Conservation (phyloP, 805 yeast genomes). For the Starmerella apis region DNA sequence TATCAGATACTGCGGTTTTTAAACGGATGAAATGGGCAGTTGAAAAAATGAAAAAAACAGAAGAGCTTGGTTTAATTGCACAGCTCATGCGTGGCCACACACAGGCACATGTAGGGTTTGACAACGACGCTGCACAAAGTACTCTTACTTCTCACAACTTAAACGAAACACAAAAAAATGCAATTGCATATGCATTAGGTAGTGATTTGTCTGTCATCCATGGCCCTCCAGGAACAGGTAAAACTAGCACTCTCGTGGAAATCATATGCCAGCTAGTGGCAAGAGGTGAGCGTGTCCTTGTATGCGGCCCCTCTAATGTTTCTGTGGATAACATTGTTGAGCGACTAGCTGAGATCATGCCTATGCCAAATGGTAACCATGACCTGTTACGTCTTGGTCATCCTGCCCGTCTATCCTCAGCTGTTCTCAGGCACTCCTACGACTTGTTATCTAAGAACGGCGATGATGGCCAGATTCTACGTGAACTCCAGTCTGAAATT, state of each 20-base stretch:
- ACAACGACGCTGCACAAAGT: neutral
- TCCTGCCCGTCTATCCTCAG: slow-evolving; percentile 69
- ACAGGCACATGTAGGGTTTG: neutral
- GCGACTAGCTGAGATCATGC: slow-evolving; percentile 51
- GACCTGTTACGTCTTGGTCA: slow-evolving; percentile 79
- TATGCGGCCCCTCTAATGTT: slow-evolving; percentile 90
- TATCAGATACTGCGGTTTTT: slow-evolving; percentile 37
- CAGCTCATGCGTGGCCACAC: slow-evolving; percentile 9
- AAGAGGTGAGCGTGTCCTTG: slow-evolving; percentile 50
- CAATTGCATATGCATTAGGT: slow-evolving; percentile 54
- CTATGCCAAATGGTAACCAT: slow-evolving; percentile 39
- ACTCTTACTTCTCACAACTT: slow-evolving; percentile 28
- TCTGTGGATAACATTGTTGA: slow-evolving; percentile 57
- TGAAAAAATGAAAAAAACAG: slow-evolving; percentile 40
- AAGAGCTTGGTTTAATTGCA: neutral
- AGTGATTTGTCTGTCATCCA: slow-evolving; percentile 49
- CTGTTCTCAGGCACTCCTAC: slow-evolving; percentile 58
- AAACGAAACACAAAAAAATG: slow-evolving; percentile 62
- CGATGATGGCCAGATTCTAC: slow-evolving; percentile 49
- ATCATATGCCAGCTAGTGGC: slow-evolving; percentile 59
- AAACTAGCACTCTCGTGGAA: slow-evolving; percentile 77
- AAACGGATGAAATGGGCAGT: slow-evolving; percentile 64
- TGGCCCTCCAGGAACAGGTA: slow-evolving; percentile 80
- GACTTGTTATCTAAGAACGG: slow-evolving; percentile 56
- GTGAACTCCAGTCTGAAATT: slow-evolving; percentile 64